Conservation (phyloP, 2,329 filamentous ascomycete genomes). For the Monosporascus sp. region DNA sequence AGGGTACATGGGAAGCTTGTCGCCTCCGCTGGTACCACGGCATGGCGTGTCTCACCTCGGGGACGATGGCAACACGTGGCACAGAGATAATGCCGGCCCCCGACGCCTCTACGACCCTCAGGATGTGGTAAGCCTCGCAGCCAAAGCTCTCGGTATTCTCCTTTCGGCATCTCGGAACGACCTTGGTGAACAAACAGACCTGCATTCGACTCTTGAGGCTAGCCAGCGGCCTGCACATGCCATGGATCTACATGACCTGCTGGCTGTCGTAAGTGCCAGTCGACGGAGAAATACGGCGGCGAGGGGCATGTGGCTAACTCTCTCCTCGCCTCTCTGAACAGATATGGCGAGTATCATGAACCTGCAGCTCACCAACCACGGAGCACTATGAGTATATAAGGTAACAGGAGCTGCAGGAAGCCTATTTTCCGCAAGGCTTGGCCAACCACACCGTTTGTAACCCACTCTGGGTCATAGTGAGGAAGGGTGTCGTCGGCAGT, state of each 20-base stretch:
- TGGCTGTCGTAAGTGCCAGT: not conserved
- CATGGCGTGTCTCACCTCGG: constrained; percentile 5
- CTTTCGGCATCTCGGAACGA: not conserved
- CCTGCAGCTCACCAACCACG: too few species aligned
- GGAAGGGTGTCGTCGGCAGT: too few species aligned
- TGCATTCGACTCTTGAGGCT: not conserved
- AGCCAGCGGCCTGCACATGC: not conserved
- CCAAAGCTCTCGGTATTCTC: not conserved
- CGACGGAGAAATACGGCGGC: not conserved
- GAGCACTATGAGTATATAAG: too few species aligned
- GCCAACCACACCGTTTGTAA: too few species aligned
- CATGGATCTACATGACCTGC: not conserved
- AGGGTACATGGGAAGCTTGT: constrained; percentile 8
- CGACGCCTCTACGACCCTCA: not conserved
- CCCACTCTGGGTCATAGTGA: too few species aligned
- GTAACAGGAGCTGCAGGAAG: too few species aligned
- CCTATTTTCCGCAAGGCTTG: too few species aligned
- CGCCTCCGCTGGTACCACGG: constrained; percentile 2
- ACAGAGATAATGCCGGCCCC: constrained; percentile 9
- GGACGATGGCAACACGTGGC: constrained; percentile 6
- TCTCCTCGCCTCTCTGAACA: too few species aligned
- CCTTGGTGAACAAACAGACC: not conserved
- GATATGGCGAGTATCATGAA: too few species aligned
- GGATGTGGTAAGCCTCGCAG: not conserved
- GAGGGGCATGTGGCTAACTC: too few species aligned